phyloP scores from a whole-genome alignment of 441 rosid species.

The Populus hybrid region DNA sequence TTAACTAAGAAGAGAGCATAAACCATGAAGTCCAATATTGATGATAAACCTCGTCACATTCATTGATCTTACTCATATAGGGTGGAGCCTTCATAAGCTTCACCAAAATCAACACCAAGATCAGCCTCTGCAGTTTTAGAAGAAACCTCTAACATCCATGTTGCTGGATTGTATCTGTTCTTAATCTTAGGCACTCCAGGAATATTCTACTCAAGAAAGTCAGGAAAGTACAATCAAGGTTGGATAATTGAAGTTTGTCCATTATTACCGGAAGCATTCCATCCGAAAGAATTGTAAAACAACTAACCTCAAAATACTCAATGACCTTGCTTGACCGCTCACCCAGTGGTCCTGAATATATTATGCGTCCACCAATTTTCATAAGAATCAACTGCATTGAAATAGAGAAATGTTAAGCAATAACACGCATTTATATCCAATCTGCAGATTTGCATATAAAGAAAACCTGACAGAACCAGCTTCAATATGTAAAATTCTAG shows the following conservation, averaged over 20 bases:
- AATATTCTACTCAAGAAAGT: constrained; percentile 28
- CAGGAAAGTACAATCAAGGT: neutral
- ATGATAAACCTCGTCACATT: neutral
- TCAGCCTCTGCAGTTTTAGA: constrained; percentile 47
- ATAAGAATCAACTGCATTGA: constrained; percentile 48
- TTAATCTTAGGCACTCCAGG: constrained; percentile 53
- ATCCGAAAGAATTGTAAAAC: neutral
- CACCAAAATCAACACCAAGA: constrained; percentile 48
- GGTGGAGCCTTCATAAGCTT: constrained; percentile 39
- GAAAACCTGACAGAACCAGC: neutral
- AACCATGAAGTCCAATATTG: neutral
- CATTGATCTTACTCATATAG: constrained; percentile 30
- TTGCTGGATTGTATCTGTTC: constrained; percentile 59
- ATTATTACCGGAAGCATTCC: neutral
- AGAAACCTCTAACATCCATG: constrained; percentile 68
- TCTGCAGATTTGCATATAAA: neutral
- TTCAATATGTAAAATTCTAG: too few relatives aligned
- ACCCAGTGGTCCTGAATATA: constrained; percentile 54
- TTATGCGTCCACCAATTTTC: constrained; percentile 60
- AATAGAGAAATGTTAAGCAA: constrained; percentile 4
- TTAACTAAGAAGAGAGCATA: neutral
- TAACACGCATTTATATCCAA: neutral
- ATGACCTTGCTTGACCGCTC: constrained; percentile 46
- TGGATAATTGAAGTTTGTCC: neutral
- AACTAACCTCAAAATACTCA: constrained; percentile 47